Base-by-base conservation (phyloP, 2,329 filamentous ascomycete genomes). In the Aspergillus ruber region DNA sequence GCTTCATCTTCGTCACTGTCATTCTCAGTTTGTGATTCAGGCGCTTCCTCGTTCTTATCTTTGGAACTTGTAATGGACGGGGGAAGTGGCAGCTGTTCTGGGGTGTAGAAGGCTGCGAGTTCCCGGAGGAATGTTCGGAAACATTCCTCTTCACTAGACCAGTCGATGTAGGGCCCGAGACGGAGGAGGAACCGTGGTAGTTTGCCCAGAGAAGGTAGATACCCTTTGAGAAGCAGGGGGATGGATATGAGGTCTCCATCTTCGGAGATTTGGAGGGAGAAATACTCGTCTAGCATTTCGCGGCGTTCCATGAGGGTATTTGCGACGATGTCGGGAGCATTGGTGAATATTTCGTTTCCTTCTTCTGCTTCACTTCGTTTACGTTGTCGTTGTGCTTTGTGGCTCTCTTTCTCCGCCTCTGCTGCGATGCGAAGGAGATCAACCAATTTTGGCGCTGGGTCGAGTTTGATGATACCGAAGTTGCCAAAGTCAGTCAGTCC, bases 401-500 rank as follows among this genome's bases (percentile, higher is more conserved):
- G 66, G 43, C 54, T 72, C n/a, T 70, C 69, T 60, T 81, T 81
- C 63, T 95, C 88, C 27, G 82, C 73, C 41, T 86, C 80, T 1
- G 84, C 88, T 1, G 83, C 91, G 38, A 95, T 79, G 10, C 73
- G 71, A 12, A 98, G 76, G 5, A 97, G 68, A 48, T 86, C 81
- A 4, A 76, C 72, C 4, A 98, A 71, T 49, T 82, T 76, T 1
- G 96, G 77, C 0, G 89, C 79, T 2, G 89, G 87, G 43, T 83
- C 80, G 59, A 98, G 89, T 9, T 81, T 82, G 49, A 98, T 90
- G 18, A 76, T 69, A 2, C 93, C 93, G 61, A 95, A 96, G 64
- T 98, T 98, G 1, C 86, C 89, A 69, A 98, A 98, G 62, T 98
- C 90, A 0, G 90, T 95, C 32, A 98, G 78, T 0, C 90, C 91